Evolutionary conservation across 768 basidiomycete genomes (phyloP).

Genomic region (Neoboletus magnificus): DNA sequence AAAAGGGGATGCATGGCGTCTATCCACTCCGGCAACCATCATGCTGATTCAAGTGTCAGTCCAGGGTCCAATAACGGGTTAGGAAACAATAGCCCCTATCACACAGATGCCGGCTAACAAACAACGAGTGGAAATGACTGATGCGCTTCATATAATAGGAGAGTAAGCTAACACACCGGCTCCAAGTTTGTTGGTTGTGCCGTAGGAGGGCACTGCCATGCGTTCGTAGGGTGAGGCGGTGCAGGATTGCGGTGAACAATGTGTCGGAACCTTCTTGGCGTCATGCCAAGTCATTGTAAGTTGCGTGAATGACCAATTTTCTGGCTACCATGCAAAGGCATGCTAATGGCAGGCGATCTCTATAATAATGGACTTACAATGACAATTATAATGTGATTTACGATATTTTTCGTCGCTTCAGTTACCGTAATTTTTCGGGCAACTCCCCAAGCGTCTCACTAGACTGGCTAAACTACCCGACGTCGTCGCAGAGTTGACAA

Average conservation of each 20-base stretch:
- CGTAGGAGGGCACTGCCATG: not conserved
- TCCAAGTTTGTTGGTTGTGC: not conserved
- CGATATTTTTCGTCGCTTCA: no score
- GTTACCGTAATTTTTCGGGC: no score
- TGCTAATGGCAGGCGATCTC: no score
- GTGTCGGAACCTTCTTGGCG: no score
- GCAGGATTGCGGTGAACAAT: not conserved
- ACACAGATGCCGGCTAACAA: slow-evolving; percentile 12
- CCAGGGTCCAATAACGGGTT: not conserved
- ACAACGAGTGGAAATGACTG: not conserved
- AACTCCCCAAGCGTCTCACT: not conserved
- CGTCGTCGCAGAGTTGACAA: not conserved
- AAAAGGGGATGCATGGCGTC: not conserved
- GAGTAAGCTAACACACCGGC: not conserved
- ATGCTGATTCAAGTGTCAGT: not conserved
- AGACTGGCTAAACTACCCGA: not conserved
- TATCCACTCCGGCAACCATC: not conserved
- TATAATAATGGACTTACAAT: no score
- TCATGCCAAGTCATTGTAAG: no score
- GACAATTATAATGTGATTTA: no score
- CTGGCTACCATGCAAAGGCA: no score
- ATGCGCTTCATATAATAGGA: not conserved
- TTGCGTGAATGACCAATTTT: no score
- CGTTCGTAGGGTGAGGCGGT: slow-evolving; percentile 6
- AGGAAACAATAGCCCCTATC: not conserved